Evolutionary conservation across 768 basidiomycete species (phyloP).

Genomic region (Amanita rimosa): DNA sequence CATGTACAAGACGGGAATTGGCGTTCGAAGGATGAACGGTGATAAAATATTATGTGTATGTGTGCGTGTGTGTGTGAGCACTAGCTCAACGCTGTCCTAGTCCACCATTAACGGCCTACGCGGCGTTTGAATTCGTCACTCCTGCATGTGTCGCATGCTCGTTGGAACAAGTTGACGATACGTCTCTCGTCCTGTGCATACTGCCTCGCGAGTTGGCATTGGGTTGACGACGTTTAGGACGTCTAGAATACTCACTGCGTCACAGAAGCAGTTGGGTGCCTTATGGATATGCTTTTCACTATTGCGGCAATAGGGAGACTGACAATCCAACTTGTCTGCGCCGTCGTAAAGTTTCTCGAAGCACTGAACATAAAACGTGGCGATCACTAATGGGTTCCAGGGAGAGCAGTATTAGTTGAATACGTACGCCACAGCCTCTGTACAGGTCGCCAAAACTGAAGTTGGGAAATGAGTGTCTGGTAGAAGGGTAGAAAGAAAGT

Average conservation of each 20-base stretch:
- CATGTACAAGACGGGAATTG: too few relatives aligned
- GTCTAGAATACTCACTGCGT: conserved; percentile 21
- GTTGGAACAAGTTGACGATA: conserved; percentile 57
- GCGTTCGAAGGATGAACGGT: too few relatives aligned
- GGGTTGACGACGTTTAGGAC: not conserved
- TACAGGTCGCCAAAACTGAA: conserved; percentile 32
- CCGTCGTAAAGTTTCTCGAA: conserved; percentile 55
- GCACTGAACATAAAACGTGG: conserved; percentile 29
- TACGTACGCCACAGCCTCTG: conserved; percentile 28
- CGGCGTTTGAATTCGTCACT: conserved; percentile 18
- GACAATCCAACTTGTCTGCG: conserved; percentile 48
- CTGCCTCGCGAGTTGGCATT: conserved; percentile 14
- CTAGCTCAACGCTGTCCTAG: not conserved
- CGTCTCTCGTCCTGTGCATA: conserved; percentile 34
- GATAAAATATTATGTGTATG: too few relatives aligned
- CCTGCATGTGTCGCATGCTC: conserved; percentile 48
- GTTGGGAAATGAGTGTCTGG: not conserved
- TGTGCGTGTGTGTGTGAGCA: too few relatives aligned
- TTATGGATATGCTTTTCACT: conserved; percentile 52
- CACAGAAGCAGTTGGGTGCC: conserved; percentile 47
- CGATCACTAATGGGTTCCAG: conserved; percentile 6
- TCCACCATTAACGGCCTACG: not conserved
- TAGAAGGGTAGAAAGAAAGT: not conserved
- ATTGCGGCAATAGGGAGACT: conserved; percentile 33
- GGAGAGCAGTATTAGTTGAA: conserved; percentile 5